Evolutionary conservation across 768 basidiomycete species (phyloP), one percentile per base, ranked within the genome.

Genomic region (Psilocybe tampanensis): DNA sequence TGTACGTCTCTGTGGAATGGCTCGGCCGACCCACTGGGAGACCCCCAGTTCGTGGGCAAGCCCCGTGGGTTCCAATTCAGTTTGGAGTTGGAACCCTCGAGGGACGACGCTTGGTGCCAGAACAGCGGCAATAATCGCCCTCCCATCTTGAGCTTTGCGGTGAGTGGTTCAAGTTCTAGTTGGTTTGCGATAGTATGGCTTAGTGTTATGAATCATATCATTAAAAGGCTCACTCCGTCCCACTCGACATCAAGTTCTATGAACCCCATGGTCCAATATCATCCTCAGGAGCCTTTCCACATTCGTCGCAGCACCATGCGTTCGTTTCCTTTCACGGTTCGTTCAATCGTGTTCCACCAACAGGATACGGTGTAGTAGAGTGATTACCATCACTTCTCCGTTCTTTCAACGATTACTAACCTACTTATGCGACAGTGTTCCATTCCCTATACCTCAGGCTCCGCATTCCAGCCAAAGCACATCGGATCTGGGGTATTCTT

Each of bases 261-360:
- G 55, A 54, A 6, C 58, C 60, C 2, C 43, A 32, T 21, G 23
- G 22, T 36, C 9, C 60, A 13, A 56, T 59, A 0, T 44, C 42
- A 18, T 43, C 36, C 8, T 21, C 32, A 0, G 55, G 24, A 6
- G 58, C 47, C 13, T 71, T 78, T 45, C 74, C 76, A 2, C 53
- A 47, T 8, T 55, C 60, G 8, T 69, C 70, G 47, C 53, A 51
- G 22, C 70, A 69, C 1, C 70, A 77, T 51, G 74, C 76, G 1
- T 76, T 79, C 59, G 74, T 78, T n/a, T 76, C 76, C 1, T 79
- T 80, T 69, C 78, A 75, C 49, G 79, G 79, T 2, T 78, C 76
- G 4, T 76, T 76, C 50, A 52, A 79, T 44, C 65, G 78, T 7
- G 60, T 57, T 8, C 77, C 77, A 13, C 78, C 78, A 2, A 79